These are phyloP conservation scores for Whalleya microplaca DNA, from an alignment of 2,329 filamentous ascomycete genomes.

Conservation along the genomic window DNA sequence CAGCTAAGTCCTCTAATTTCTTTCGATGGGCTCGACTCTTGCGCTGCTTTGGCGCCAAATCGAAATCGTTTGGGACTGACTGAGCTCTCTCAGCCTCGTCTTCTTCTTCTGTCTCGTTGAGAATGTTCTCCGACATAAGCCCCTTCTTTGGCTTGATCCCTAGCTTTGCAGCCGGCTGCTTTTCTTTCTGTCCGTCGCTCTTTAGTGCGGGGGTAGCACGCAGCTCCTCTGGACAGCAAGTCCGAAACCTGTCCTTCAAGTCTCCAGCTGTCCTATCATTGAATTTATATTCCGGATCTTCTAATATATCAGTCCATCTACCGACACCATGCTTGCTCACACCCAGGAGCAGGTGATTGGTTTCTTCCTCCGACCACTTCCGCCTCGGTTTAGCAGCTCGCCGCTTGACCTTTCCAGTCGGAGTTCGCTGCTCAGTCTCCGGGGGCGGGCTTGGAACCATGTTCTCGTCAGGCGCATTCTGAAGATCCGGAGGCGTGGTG, in stretches of 20 bases:
- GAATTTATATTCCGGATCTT: constrained; percentile 63
- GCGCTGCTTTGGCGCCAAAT: constrained; percentile 46
- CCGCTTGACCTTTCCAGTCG: constrained; percentile 51
- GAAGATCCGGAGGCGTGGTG: constrained; percentile 35
- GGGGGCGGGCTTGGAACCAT: constrained; percentile 32
- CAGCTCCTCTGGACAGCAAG: constrained; percentile 66
- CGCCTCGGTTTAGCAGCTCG: constrained; percentile 60
- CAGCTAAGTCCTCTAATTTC: constrained; percentile 57
- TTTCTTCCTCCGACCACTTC: constrained; percentile 69
- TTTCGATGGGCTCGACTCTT: constrained; percentile 60
- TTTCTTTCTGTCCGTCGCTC: constrained; percentile 34
- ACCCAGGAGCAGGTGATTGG: constrained; percentile 62
- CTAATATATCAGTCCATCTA: constrained; percentile 67
- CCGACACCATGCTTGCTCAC: constrained; percentile 67
- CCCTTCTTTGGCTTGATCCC: constrained; percentile 51
- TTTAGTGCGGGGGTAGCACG: constrained; percentile 44
- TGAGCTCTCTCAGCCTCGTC: constrained; percentile 28
- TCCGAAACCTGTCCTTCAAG: constrained; percentile 68
- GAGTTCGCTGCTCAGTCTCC: constrained; percentile 33
- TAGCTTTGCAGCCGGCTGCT: constrained; percentile 22
- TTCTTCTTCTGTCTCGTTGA: constrained; percentile 51
- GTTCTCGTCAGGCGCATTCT: constrained; percentile 31
- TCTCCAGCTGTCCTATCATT: constrained; percentile 65
- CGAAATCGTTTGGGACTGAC: constrained; percentile 37
- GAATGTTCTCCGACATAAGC: constrained; percentile 58